Base-by-base conservation (phyloP, 306 rosid species). In the Cucurbita maxima region DNA sequence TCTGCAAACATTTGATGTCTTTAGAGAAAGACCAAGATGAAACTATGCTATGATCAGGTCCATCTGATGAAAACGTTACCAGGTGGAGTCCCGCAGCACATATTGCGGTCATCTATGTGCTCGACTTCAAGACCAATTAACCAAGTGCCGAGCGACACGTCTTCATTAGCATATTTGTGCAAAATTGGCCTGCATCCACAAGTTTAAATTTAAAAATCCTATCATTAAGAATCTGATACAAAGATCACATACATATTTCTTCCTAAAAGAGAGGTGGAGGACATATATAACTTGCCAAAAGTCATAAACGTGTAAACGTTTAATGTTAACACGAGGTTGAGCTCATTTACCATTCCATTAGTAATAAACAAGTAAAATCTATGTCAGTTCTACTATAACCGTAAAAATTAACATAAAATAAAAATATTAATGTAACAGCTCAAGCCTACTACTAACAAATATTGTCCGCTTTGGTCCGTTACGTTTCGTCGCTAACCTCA, bases 21-120 rank as follows among this genome's bases (percentile, higher is more conserved):
- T 69, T 6, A 19, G 18, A 37, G 22, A 61, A 34, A 13, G 38
- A 14, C 4, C 8, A 30, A 30, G 53, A 64, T 43, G 19, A 64
- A 18, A 64, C 36, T 41, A 8, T 9, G 34, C 34, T 30, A 30
- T 30, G 18, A 72, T 22, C 19, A 57, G 41, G 5, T 45, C 16
- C 45, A 15, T 37, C 74, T 60, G 73, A 53, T 1, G 19, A 79
- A 69, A 54, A 77, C 25, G 16, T 73, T 88, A 94, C 99, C 99
- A 80, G 99, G 99, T 63, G 99, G 99, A 47, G 99, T 91, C 34
- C 99, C 96, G 53, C 99, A 94, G 79, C 99, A 94, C 99, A 94
- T 94, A 75, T 76, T 94, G 71, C 95, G 96, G 25, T 94, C 99
- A 68, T 94, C 96, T 48, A 94, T 94, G 76, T 94, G 97, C 83